Conservation (phyloP, 2,329 filamentous ascomycete species). For the Penicillium sclerotiorum region DNA sequence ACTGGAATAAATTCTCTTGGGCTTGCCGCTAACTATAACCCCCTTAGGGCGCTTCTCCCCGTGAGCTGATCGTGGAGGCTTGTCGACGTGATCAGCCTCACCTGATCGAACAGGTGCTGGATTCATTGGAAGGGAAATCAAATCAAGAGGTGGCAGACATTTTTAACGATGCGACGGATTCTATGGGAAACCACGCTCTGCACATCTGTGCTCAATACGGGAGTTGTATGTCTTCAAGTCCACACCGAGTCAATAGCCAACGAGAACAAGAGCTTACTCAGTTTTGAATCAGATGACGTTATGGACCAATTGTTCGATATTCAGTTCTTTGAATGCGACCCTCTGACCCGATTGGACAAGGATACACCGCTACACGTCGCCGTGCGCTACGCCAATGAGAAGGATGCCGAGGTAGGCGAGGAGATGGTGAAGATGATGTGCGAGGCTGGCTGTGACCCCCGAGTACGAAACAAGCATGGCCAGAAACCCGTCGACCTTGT, state of each 20-base stretch:
- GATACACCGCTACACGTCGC: slow-evolving; percentile 51
- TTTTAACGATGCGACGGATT: slow-evolving; percentile 82
- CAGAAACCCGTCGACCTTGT: slow-evolving; percentile 51
- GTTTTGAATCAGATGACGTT: slow-evolving; percentile 42
- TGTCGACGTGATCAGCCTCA: slow-evolving; percentile 91
- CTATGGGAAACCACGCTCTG: slow-evolving; percentile 84
- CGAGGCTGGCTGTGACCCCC: slow-evolving; percentile 52
- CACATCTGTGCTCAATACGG: slow-evolving; percentile 86
- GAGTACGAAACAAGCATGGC: slow-evolving; percentile 51
- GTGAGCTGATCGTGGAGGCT: slow-evolving; percentile 87
- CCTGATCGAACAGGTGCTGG: slow-evolving; percentile 75
- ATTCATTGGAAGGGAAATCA: slow-evolving; percentile 59
- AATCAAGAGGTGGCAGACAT: slow-evolving; percentile 69
- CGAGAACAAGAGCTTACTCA: background rate
- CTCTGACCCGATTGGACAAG: slow-evolving; percentile 48
- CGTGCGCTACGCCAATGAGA: slow-evolving; percentile 51
- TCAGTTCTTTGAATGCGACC: slow-evolving; percentile 53
- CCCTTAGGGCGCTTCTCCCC: slow-evolving; percentile 74
- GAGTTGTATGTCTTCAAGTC: slow-evolving; percentile 67
- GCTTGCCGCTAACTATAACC: slow-evolving; percentile 4
- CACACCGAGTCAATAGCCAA: too few species aligned
- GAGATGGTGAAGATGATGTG: slow-evolving; percentile 55
- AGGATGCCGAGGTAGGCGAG: slow-evolving; percentile 44
- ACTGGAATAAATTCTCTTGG: too few species aligned
- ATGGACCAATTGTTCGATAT: slow-evolving; percentile 53